A percentile compares a stretch with the other conserved stretches of the same genome.
Evolutionary conservation across 2,329 filamentous ascomycete species (phyloP).

Genomic region (Monosporascus sp.): DNA sequence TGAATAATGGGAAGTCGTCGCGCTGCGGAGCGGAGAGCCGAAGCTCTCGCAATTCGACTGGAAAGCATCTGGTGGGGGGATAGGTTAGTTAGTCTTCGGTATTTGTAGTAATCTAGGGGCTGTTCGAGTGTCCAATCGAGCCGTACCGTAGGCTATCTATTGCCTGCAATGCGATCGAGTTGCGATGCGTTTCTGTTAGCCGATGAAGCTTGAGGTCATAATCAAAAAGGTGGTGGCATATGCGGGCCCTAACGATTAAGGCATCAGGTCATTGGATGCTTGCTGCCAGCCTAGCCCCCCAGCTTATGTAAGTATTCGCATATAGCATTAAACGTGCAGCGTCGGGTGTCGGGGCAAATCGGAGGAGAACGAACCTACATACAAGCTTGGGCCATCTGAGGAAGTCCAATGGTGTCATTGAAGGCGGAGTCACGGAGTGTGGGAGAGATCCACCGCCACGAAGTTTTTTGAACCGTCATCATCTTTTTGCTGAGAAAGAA

Average conservation of each 20-base stretch:
- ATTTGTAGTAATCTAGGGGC: background rate
- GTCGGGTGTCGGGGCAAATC: no score
- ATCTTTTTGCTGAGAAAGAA: conserved; percentile 46
- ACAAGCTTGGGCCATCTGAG: background rate
- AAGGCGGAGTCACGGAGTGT: conserved; percentile 14
- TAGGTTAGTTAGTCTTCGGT: conserved; percentile 5
- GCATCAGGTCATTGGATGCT: no score
- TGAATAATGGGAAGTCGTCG: conserved; percentile 50
- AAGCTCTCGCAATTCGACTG: conserved; percentile 51
- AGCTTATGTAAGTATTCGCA: no score
- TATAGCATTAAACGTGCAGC: no score
- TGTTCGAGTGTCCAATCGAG: conserved; percentile 9
- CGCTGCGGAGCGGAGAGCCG: conserved; percentile 40
- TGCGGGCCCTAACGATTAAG: no score
- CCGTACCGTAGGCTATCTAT: conserved; percentile 30
- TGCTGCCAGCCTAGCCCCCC: no score
- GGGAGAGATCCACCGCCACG: conserved; percentile 5
- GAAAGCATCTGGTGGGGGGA: conserved; percentile 50
- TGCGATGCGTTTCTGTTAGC: conserved; percentile 17
- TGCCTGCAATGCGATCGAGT: conserved; percentile 29
- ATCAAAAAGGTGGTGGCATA: background rate
- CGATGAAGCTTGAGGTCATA: conserved; percentile 10
- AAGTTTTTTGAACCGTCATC: conserved; percentile 34
- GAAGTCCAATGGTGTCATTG: conserved; percentile 3
- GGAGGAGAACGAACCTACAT: no score